These are phyloP conservation scores for Seiridium cupressi DNA, from an alignment of 2,329 filamentous ascomycete species.

Conservation along the genomic window DNA sequence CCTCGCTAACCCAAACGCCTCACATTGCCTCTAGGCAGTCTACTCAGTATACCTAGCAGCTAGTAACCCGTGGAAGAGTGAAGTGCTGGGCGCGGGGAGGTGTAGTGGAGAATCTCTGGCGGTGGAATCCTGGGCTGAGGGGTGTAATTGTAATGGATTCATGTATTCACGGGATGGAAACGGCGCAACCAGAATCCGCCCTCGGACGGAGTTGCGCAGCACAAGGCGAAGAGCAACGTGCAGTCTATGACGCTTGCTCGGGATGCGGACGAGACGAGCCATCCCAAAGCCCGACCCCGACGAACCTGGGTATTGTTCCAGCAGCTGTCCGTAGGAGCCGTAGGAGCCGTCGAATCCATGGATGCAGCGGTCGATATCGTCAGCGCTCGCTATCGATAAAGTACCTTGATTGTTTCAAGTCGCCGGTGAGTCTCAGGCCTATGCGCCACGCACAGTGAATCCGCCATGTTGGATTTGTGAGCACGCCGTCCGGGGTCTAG, in stretches of 20 bases:
- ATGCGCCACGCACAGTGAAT: conserved; percentile 12
- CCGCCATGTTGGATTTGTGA: conserved; percentile 17
- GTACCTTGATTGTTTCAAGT: not conserved
- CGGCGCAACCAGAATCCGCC: not conserved
- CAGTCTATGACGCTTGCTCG: not conserved
- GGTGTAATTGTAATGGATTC: too few species aligned
- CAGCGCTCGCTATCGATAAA: conserved; percentile 9
- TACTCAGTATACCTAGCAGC: not conserved
- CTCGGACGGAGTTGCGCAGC: not conserved
- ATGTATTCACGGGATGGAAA: not conserved
- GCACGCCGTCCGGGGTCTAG: conserved; percentile 10
- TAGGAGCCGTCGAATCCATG: not conserved
- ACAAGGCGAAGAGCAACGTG: not conserved
- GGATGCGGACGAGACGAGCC: not conserved
- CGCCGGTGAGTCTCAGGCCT: not conserved
- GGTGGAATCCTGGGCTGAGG: too few species aligned
- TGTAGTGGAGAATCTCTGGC: too few species aligned
- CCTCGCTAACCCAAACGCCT: not conserved
- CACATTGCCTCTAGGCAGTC: not conserved
- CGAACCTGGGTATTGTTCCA: not conserved
- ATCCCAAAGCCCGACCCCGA: not conserved
- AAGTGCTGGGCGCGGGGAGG: too few species aligned
- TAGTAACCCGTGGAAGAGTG: too few species aligned
- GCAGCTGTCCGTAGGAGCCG: not conserved
- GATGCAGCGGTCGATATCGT: conserved; percentile 5